phyloP scores from a whole-genome alignment of 805 yeast genomes.

The Candida sakaeoensis region DNA sequence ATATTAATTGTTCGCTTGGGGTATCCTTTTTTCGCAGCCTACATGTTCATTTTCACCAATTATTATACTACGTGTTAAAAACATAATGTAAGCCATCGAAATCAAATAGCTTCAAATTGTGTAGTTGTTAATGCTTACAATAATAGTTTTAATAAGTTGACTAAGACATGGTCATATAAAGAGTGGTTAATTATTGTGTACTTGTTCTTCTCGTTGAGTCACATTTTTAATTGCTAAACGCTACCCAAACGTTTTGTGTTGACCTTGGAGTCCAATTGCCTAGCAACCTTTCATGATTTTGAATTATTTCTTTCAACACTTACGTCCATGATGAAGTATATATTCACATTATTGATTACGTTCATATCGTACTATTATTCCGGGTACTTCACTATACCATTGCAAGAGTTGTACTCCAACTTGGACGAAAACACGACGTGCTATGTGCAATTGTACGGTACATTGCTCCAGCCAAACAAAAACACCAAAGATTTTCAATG shows the following conservation, averaged over 20 bases:
- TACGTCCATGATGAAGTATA: neutral
- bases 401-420: neutral
- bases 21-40: too few species aligned
- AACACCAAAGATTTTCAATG: constrained; percentile 1
- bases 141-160: too few species aligned
- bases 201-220: too few species aligned
- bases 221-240: neutral
- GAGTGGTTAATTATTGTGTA: too few species aligned
- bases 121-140: too few species aligned
- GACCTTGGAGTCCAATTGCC: neutral
- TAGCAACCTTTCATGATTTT: neutral
- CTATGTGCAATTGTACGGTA: constrained; percentile 3
- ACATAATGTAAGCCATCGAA: too few species aligned
- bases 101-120: too few species aligned
- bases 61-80: too few species aligned
- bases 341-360: neutral
- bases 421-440: neutral
- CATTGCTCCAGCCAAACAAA: neutral
- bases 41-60: too few species aligned
- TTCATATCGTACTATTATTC: neutral
- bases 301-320: neutral
- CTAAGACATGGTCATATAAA: too few species aligned
- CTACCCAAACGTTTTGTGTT: neutral
- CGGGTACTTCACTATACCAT: neutral
- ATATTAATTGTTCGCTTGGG: too few species aligned